A percentile compares a stretch with the other conserved stretches of the same genome.
These are phyloP conservation scores for Dactylis glomerata DNA, from an alignment of 176 grass and related monocot genomes.

Conservation along the genomic window DNA sequence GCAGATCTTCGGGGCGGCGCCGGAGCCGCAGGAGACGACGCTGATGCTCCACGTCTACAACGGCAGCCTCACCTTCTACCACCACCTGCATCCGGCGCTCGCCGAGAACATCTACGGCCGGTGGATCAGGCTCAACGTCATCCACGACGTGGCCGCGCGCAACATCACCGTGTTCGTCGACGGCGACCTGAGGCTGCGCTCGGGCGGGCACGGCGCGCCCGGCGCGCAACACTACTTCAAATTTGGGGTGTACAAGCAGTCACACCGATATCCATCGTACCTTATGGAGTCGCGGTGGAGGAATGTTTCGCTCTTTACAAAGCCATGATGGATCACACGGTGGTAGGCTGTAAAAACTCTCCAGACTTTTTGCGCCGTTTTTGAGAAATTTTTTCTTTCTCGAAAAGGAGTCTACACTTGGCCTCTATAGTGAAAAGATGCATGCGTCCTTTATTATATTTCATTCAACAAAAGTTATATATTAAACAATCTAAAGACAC, in stretches of 20 bases:
- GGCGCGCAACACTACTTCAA: constrained; percentile 15
- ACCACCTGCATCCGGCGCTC: background rate
- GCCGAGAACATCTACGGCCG: background rate
- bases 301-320: constrained; percentile 7
- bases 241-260: constrained; percentile 31
- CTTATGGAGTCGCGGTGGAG: background rate
- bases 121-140: constrained; percentile 24
- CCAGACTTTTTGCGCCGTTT: too few species aligned
- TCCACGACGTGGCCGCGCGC: constrained; percentile 12
- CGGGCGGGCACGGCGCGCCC: background rate
- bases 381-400: too few species aligned
- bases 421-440: too few species aligned
- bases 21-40: constrained; percentile 23
- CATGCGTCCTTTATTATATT: too few species aligned
- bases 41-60: constrained; percentile 47
- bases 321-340: background rate
- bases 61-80: constrained; percentile 29
- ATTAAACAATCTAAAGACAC: too few species aligned
- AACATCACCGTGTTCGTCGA: constrained; percentile 6
- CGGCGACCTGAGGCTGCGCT: background rate
- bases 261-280: background rate
- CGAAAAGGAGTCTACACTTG: too few species aligned
- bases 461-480: too few species aligned
- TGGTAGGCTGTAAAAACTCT: background rate
- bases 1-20: constrained; percentile 30